These are phyloP conservation scores for Russula vinacea DNA, from an alignment of 768 basidiomycete species.

Conservation along the genomic window DNA sequence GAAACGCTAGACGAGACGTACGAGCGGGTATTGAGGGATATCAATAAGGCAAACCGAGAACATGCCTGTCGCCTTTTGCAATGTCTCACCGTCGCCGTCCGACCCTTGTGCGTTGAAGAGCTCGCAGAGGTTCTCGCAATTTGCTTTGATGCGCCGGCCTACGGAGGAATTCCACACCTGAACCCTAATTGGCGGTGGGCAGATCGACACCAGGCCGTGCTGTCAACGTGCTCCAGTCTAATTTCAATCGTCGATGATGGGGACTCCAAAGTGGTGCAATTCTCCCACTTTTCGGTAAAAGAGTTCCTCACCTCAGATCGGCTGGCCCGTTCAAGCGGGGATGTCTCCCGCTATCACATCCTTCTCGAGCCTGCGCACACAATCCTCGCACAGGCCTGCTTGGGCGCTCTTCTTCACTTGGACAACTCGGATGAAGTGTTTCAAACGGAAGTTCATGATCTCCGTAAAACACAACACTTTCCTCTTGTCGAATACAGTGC, in stretches of 20 bases:
- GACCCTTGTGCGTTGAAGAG: background rate
- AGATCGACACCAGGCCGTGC: background rate
- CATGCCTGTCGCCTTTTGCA: slow-evolving; percentile 17
- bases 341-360: slow-evolving; percentile 4
- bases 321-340: background rate
- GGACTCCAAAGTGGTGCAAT: slow-evolving; percentile 5
- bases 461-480: too few relatives aligned
- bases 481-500: slow-evolving; percentile 5
- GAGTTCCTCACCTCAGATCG: slow-evolving; percentile 13
- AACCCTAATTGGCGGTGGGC: slow-evolving; percentile 3
- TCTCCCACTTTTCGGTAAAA: slow-evolving; percentile 17
- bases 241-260: background rate
- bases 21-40: slow-evolving; percentile 1
- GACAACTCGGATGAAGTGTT: background rate
- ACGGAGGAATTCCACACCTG: background rate
- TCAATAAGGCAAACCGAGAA: background rate
- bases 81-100: slow-evolving; percentile 4
- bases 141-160: background rate
- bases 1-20: slow-evolving; percentile 3
- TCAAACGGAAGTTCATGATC: too few relatives aligned
- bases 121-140: slow-evolving; percentile 19
- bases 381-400: slow-evolving; percentile 10
- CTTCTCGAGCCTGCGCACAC: slow-evolving; percentile 4
- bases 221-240: slow-evolving; percentile 15
- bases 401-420: slow-evolving; percentile 1